A percentile compares a stretch with the other conserved stretches of the same genome.
phyloP scores from a whole-genome alignment of 805 yeast species.

The Kuraishia ogatae region DNA sequence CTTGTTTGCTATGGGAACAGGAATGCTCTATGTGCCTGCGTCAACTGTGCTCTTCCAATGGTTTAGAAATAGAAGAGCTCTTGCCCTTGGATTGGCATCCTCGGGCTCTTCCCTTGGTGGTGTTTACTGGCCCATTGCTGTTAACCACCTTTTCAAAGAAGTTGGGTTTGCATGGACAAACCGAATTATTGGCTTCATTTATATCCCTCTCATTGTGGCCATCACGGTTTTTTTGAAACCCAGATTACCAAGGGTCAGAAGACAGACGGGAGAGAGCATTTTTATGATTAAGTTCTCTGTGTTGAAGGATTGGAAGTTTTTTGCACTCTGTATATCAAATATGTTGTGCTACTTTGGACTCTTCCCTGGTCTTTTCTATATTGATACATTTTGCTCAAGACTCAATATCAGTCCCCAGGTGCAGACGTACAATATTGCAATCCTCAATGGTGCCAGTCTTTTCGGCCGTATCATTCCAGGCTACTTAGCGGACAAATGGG shows the following conservation, averaged over 20 bases:
- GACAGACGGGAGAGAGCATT: conserved; percentile 3
- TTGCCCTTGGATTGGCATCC: conserved; percentile 39
- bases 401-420: not conserved
- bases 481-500: conserved; percentile 33
- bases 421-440: conserved; percentile 6
- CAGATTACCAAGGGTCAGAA: conserved; percentile 15
- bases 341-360: conserved; percentile 17
- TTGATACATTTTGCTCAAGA: conserved; percentile 9
- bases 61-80: conserved; percentile 35
- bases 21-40: conserved; percentile 33
- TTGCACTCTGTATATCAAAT: conserved; percentile 2
- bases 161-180: conserved; percentile 38
- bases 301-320: conserved; percentile 8
- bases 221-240: conserved; percentile 21
- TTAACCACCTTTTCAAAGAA: conserved; percentile 12
- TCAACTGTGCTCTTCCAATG: conserved; percentile 38
- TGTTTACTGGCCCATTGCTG: conserved; percentile 33
- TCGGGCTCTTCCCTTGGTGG: conserved; percentile 48
- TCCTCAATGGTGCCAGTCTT: conserved; percentile 31
- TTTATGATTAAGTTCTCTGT: conserved; percentile 6
- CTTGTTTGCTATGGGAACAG: conserved; percentile 39
- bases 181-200: conserved; percentile 25
- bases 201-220: conserved; percentile 15
- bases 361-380: conserved; percentile 23
- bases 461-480: conserved; percentile 46